Conservation (phyloP, 73 alveolate species). For the Paramecium octaurelia region DNA sequence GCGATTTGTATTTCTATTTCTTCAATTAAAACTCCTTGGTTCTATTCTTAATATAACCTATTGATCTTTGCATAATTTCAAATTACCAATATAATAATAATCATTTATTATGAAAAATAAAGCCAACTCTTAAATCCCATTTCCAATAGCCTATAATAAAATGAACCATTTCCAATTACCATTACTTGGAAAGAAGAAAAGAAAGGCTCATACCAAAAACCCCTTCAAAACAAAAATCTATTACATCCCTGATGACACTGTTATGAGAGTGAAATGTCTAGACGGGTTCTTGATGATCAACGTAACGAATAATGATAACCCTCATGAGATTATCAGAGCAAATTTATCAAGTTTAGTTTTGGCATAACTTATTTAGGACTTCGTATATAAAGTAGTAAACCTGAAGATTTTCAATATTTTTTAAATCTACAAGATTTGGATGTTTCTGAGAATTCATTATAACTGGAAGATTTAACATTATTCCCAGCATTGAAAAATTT, state of each 20-base stretch:
- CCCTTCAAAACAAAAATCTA: slow-evolving; percentile 57
- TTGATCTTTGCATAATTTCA: neutral
- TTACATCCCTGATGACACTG: slow-evolving; percentile 54
- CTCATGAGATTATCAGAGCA: slow-evolving; percentile 56
- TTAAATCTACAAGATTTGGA: slow-evolving; percentile 53
- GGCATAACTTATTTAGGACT: neutral
- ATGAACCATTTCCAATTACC: slow-evolving; percentile 21
- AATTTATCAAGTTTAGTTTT: slow-evolving; percentile 49
- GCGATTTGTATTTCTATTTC: neutral
- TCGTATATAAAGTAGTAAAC: slow-evolving; percentile 15
- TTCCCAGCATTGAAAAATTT: slow-evolving; percentile 37
- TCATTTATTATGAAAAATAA: neutral
- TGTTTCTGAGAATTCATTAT: slow-evolving; percentile 44
- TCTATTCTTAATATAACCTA: neutral
- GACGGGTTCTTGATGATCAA: slow-evolving; percentile 54
- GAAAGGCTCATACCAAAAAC: slow-evolving; percentile 45
- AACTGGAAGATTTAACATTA: slow-evolving; percentile 45
- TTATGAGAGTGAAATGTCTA: slow-evolving; percentile 31
- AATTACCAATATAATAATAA: neutral
- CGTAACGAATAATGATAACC: slow-evolving; percentile 47
- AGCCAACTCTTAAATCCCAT: neutral
- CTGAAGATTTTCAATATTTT: slow-evolving; percentile 54
- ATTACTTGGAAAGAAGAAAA: slow-evolving; percentile 18
- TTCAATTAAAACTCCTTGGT: neutral
- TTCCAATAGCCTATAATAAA: neutral